Evolutionary conservation across 2,329 filamentous ascomycete species (phyloP).

Genomic region (Pseudogymnoascus sp.): DNA sequence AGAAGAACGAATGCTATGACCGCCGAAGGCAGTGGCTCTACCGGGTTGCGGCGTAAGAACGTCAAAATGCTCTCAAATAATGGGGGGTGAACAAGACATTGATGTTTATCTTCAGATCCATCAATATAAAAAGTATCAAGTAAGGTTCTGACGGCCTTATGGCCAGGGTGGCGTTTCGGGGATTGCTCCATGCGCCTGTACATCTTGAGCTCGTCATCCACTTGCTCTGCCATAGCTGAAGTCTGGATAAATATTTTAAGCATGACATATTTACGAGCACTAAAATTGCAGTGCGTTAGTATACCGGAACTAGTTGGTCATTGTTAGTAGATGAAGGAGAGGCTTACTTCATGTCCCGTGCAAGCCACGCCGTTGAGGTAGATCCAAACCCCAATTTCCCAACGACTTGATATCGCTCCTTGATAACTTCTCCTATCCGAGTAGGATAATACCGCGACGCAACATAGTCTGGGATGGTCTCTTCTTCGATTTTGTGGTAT

Average conservation of each 20-base stretch:
- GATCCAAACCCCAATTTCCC: conserved; percentile 19
- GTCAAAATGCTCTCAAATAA: conserved; percentile 20
- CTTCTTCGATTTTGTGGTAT: conserved; percentile 2
- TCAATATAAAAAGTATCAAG: conserved; percentile 33
- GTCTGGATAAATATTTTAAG: conserved; percentile 19
- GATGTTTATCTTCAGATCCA: conserved; percentile 31
- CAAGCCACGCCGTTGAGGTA: conserved; percentile 21
- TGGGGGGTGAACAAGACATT: conserved; percentile 34
- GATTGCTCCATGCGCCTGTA: conserved; percentile 32
- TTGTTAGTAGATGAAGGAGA: conserved; percentile 13
- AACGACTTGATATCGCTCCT: conserved; percentile 18
- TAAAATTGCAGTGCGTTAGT: conserved; percentile 13
- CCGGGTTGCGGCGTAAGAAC: conserved; percentile 30
- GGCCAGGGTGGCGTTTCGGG: conserved; percentile 28
- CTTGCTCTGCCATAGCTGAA: conserved; percentile 12
- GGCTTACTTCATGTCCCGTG: conserved; percentile 18
- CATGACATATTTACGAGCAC: conserved; percentile 17
- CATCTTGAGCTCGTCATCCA: conserved; percentile 33
- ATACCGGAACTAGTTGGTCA: conserved; percentile 14
- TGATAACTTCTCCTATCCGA: conserved; percentile 17
- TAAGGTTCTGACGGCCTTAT: conserved; percentile 27
- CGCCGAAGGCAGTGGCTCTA: conserved; percentile 29
- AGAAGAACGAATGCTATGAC: conserved; percentile 32
- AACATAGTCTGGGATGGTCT: background rate
- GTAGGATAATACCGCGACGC: conserved; percentile 16